Conservation (phyloP, 2,329 filamentous ascomycete genomes). For the Cladophialophora exuberans region DNA sequence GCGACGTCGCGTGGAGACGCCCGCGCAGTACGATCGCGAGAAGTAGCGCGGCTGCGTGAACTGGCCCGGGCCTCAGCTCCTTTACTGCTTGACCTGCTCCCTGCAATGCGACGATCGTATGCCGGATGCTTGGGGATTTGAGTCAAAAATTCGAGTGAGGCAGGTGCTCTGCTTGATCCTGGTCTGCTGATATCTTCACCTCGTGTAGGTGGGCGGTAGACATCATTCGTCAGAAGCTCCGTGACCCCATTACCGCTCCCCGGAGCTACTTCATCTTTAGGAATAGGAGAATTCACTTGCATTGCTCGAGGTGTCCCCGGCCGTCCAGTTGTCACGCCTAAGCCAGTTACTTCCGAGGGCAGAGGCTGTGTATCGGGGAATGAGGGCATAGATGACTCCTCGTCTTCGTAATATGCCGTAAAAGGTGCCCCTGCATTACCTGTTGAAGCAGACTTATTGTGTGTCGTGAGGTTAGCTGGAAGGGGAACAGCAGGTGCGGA, state of each 20-base stretch:
- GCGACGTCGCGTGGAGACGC: conserved; percentile 23
- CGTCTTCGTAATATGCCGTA: conserved; percentile 45
- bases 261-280: conserved; percentile 56
- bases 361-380: conserved; percentile 52
- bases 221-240: conserved; percentile 41
- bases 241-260: conserved; percentile 59
- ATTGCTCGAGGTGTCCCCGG: conserved; percentile 90
- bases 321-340: conserved; percentile 45
- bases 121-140: conserved; percentile 33
- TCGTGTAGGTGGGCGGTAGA: conserved; percentile 41
- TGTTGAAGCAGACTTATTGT: conserved; percentile 43
- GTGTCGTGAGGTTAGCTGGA: conserved; percentile 58
- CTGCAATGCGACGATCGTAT: conserved; percentile 33
- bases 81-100: conserved; percentile 47
- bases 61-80: conserved; percentile 45
- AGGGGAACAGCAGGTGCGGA: conserved; percentile 80
- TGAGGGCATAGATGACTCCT: conserved; percentile 47
- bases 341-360: conserved; percentile 48
- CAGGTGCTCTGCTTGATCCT: conserved; percentile 22
- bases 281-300: conserved; percentile 61
- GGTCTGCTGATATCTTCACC: conserved; percentile 22
- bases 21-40: conserved; percentile 31
- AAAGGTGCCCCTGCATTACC: conserved; percentile 34
- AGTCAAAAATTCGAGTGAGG: conserved; percentile 23
- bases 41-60: conserved; percentile 59